Conservation (phyloP, 2,329 filamentous ascomycete species). For the Acrocalymma vagum region DNA sequence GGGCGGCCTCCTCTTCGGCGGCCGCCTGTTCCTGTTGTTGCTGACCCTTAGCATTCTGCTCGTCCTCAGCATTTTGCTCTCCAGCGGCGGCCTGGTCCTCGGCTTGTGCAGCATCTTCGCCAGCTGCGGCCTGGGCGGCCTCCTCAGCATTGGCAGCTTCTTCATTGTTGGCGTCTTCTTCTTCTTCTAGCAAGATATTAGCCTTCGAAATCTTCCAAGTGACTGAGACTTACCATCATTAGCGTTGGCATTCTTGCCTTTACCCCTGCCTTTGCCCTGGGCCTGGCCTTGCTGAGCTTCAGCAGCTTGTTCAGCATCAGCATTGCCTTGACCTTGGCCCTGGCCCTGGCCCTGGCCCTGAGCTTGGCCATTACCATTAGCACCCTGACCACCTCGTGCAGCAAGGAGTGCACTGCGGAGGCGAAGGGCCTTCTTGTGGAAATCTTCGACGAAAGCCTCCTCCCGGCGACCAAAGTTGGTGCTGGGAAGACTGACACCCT, state of each 20-base stretch:
- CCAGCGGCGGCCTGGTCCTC: slow-evolving; percentile 6
- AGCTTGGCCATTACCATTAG: slow-evolving; percentile 4
- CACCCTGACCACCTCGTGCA: slow-evolving; percentile 23
- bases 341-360: slow-evolving; percentile 3
- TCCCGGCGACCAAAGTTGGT: slow-evolving; percentile 32
- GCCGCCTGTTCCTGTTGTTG: no score
- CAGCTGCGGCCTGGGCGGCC: slow-evolving; percentile 8
- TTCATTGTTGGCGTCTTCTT: slow-evolving; percentile 5
- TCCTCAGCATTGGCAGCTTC: slow-evolving; percentile 7
- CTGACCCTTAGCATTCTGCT: slow-evolving; percentile 4
- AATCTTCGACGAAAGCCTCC: slow-evolving; percentile 25
- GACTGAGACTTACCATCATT: no score
- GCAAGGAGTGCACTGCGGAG: slow-evolving; percentile 35
- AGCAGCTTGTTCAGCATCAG: slow-evolving; percentile 13
- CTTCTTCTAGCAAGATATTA: no score
- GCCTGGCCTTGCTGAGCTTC: slow-evolving; percentile 6
- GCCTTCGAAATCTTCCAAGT: no score
- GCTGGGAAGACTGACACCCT: slow-evolving; percentile 28
- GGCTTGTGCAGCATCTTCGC: slow-evolving; percentile 5
- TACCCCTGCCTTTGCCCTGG: slow-evolving; percentile 2
- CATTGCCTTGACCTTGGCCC: slow-evolving; percentile 13
- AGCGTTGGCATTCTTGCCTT: slow-evolving; percentile 1
- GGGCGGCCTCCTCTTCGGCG: slow-evolving; percentile 1
- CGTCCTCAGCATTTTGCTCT: slow-evolving; percentile 1
- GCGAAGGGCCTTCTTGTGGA: slow-evolving; percentile 34